Conservation (phyloP, 192 early-diverging fungal species). For the Coemansia erecta region DNA sequence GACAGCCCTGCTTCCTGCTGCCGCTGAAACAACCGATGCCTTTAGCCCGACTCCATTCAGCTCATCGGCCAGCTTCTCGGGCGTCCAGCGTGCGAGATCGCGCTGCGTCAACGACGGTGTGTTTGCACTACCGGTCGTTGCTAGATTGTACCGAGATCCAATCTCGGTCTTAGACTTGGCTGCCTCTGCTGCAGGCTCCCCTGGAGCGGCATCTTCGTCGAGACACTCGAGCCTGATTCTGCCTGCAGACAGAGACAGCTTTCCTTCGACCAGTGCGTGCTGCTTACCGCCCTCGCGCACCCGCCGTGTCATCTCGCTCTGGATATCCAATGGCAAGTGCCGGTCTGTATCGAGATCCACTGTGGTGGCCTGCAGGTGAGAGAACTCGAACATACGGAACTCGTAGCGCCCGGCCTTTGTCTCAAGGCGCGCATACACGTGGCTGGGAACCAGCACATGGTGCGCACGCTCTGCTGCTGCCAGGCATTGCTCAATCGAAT, state of each 20-base stretch:
- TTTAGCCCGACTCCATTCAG: conserved; percentile 37
- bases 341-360: conserved; percentile 46
- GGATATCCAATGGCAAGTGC: conserved; percentile 44
- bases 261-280: conserved; percentile 35
- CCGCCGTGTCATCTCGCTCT: conserved; percentile 39
- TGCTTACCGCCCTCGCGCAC: conserved; percentile 36
- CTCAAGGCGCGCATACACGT: conserved; percentile 28
- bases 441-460: conserved; percentile 48
- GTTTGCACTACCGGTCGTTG: background rate
- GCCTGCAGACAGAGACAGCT: conserved; percentile 34
- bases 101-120: background rate
- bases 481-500: conserved; percentile 36
- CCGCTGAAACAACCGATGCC: conserved; percentile 14
- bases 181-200: background rate
- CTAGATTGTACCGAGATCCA: background rate
- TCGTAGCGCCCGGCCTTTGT: conserved; percentile 17
- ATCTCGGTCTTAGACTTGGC: background rate
- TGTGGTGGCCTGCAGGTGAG: conserved; percentile 41
- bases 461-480: conserved; percentile 28
- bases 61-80: conserved; percentile 38
- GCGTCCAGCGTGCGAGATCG: conserved; percentile 33
- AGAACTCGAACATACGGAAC: conserved; percentile 33
- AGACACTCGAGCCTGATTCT: conserved; percentile 30
- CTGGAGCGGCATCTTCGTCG: background rate
- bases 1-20: conserved; percentile 5